These are phyloP conservation scores for Yamadazyma epiphylla DNA, from an alignment of 1,139 yeast species.

Conservation along the genomic window DNA sequence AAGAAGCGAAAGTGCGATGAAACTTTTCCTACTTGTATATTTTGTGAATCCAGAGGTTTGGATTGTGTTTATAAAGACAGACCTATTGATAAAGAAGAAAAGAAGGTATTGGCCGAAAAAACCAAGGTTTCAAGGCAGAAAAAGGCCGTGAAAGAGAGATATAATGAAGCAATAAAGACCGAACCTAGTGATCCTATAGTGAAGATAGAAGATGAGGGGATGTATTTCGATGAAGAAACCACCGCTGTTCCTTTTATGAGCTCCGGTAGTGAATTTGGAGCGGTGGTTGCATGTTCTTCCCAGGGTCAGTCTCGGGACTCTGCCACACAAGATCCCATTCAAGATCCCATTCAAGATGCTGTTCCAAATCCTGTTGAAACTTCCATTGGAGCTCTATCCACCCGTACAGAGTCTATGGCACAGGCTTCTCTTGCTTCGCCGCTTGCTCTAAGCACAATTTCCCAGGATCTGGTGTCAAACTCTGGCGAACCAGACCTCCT, in stretches of 20 bases:
- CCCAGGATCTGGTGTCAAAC: no score
- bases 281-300: neutral
- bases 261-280: neutral
- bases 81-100: neutral
- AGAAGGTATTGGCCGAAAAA: neutral
- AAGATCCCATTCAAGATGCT: no score
- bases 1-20: constrained; percentile 23
- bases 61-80: constrained; percentile 13
- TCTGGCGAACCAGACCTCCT: neutral
- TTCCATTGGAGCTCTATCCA: neutral
- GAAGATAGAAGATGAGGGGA: neutral
- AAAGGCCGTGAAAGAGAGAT: neutral
- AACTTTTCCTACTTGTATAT: constrained; percentile 18
- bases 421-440: neutral
- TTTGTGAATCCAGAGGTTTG: constrained; percentile 15
- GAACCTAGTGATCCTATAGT: neutral
- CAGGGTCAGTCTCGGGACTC: neutral
- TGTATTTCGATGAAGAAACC: no score
- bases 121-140: neutral
- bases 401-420: neutral
- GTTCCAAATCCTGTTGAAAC: no score
- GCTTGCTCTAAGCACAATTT: no score
- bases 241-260: no score
- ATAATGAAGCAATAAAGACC: neutral
- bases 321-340: no score